Base-by-base conservation (phyloP, 2,329 filamentous ascomycete species). In the Bipolaris cookei region DNA sequence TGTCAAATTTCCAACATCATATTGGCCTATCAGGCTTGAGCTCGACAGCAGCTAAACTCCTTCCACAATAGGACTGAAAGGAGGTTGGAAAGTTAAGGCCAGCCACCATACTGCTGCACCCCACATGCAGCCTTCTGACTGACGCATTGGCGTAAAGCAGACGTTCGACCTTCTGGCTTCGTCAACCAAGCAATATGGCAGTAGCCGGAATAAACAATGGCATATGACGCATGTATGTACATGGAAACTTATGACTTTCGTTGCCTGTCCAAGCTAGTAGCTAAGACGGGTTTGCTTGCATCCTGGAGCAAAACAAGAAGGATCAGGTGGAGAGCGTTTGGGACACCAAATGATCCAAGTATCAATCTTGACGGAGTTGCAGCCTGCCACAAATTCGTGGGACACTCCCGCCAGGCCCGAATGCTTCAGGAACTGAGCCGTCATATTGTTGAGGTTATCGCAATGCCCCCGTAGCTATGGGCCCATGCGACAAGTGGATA, bases 401-500 rank as follows among this genome's bases (percentile, higher is more conserved):
- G 25, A 38, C 34, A 42, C 13, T 14, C 39, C 37, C 41, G 35
- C 20, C 49, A 54, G 21, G 28, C 21, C 28, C 20, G 47, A 45
- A n/a, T 38, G 23, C 11, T 38, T 34, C 16, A 51, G 34, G 43
- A 14, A 45, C n/a, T 43, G 20, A 38, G 14, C 46, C 14, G n/a
- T 51, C 48, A 10, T 20, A 55, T 34, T 53, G 49, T 50, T 51
- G 49, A 44, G 55, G 38, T 35, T 47, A 43, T 56, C 43, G 28
- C 25, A 13, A 43, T 51, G 20, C 20, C 48, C 30, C 28, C 38
- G 14, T 34, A 21, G 13, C 28, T 34, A 34, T 25, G 48, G 20
- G 44, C 18, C n/a, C 30, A 56, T 46, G 54, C 54, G 55, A 59
- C 30, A 39, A 54, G 52, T 61, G 58, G 60, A 45, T 47, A 54